A percentile compares a stretch with the other conserved stretches of the same genome.
Conservation (phyloP, 2,329 filamentous ascomycete genomes). For the Neofusicoccum sp. region DNA sequence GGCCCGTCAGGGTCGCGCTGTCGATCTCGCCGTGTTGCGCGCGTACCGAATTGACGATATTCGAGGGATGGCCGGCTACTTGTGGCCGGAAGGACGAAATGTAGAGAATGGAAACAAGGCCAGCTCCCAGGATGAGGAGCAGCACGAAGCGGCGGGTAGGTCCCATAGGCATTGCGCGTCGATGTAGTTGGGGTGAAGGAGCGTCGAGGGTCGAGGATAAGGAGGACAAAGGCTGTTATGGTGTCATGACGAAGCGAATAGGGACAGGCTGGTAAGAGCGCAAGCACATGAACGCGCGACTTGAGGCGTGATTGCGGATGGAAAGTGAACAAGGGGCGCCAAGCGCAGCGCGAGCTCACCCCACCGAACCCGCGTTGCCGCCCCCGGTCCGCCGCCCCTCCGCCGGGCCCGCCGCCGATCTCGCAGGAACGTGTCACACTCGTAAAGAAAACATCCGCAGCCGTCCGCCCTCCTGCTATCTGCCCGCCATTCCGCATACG, state of each 20-base stretch:
- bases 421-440: conserved; percentile 2
- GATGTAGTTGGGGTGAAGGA: neutral
- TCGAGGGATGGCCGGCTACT: neutral
- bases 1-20: conserved; percentile 57
- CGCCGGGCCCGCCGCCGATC: conserved; percentile 17
- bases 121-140: conserved; percentile 57
- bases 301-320: conserved; percentile 1
- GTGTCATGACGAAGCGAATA: conserved; percentile 15
- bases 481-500: neutral
- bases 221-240: conserved; percentile 2
- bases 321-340: conserved; percentile 14
- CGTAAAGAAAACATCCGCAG: neutral
- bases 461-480: neutral
- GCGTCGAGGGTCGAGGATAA: neutral
- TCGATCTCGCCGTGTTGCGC: conserved; percentile 28
- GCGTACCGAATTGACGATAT: conserved; percentile 21
- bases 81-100: conserved; percentile 59
- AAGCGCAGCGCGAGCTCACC: conserved; percentile 9
- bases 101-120: conserved; percentile 60
- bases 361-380: neutral
- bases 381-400: conserved; percentile 12
- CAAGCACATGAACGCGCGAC: conserved; percentile 13
- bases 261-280: neutral
- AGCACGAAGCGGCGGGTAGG: conserved; percentile 41
- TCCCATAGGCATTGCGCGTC: conserved; percentile 32